Evolutionary conservation across 768 basidiomycete genomes (phyloP).

Genomic region (Calocybe gangraenosa): DNA sequence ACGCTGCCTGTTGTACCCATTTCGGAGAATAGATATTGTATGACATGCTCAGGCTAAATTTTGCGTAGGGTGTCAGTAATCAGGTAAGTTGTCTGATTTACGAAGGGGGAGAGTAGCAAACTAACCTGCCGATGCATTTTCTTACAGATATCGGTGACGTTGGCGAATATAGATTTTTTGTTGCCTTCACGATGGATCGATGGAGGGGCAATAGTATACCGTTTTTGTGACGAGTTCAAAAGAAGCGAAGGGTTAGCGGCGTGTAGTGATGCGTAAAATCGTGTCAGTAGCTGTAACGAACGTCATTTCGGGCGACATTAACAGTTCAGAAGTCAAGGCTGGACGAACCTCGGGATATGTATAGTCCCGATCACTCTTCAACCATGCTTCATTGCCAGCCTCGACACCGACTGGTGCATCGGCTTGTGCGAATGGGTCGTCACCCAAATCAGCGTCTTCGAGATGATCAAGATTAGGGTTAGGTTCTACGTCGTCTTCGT

Average conservation of each 20-base stretch:
- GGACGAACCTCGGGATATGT: constrained; percentile 82
- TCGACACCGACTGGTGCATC: constrained; percentile 61
- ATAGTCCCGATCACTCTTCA: constrained; percentile 91
- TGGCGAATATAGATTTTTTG: constrained; percentile 96
- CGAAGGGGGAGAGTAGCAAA: not conserved
- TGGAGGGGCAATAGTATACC: constrained; percentile 96
- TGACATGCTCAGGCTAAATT: constrained; percentile 88
- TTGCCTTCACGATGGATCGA: constrained; percentile 93
- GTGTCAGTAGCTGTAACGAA: constrained; percentile 83
- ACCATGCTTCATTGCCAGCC: constrained; percentile 82
- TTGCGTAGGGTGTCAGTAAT: not conserved
- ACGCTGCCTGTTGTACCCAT: constrained; percentile 97
- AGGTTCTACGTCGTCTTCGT: constrained; percentile 49
- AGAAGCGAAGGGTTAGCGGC: constrained; percentile 91
- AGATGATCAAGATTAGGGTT: constrained; percentile 64
- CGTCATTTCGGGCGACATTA: no score
- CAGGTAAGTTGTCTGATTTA: not conserved
- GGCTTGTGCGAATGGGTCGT: constrained; percentile 75
- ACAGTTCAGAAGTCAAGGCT: not conserved
- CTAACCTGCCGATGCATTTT: constrained; percentile 85
- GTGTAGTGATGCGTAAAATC: constrained; percentile 89
- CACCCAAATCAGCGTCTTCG: constrained; percentile 84
- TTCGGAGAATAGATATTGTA: constrained; percentile 94
- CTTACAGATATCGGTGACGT: constrained; percentile 95
- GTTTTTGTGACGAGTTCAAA: constrained; percentile 77